Percentiles rank a stretch among this genome's conserved stretches.
Conservation (phyloP, 257 asterid genomes). For the Paraleonurus japonicus region DNA sequence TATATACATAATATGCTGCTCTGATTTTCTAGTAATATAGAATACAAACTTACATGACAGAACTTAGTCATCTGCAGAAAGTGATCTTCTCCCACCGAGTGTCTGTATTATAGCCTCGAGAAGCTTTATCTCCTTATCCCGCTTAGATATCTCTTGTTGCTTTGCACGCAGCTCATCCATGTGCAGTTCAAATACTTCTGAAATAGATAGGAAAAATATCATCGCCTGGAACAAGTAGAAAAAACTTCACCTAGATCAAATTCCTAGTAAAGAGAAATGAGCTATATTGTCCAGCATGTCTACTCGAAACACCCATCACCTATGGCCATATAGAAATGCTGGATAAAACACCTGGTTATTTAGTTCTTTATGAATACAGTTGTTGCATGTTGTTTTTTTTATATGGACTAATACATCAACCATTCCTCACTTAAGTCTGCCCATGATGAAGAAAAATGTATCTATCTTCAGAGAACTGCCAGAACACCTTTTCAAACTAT, state of each 20-base stretch:
- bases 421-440: neutral
- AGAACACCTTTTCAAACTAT: neutral
- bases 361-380: neutral
- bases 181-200: slow-evolving; percentile 92
- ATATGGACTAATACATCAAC: neutral
- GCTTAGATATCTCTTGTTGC: slow-evolving; percentile 82
- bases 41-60: slow-evolving; percentile 22
- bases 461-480: neutral
- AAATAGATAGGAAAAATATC: slow-evolving; percentile 24
- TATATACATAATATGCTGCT: slow-evolving; percentile 23
- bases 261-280: neutral
- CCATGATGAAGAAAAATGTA: neutral
- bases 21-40: slow-evolving; percentile 6
- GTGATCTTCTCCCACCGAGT: slow-evolving; percentile 74
- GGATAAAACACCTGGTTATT: neutral
- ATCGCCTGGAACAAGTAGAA: neutral
- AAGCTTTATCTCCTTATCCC: slow-evolving; percentile 87
- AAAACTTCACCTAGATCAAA: neutral
- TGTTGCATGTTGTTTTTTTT: neutral
- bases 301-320: neutral
- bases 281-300: neutral
- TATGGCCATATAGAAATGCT: neutral
- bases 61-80: slow-evolving; percentile 33
- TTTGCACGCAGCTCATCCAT: slow-evolving; percentile 90
- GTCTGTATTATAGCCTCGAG: slow-evolving; percentile 96